Evolutionary conservation across 1,139 yeast genomes (phyloP).

Genomic region (Saccharomyces hybrid): DNA sequence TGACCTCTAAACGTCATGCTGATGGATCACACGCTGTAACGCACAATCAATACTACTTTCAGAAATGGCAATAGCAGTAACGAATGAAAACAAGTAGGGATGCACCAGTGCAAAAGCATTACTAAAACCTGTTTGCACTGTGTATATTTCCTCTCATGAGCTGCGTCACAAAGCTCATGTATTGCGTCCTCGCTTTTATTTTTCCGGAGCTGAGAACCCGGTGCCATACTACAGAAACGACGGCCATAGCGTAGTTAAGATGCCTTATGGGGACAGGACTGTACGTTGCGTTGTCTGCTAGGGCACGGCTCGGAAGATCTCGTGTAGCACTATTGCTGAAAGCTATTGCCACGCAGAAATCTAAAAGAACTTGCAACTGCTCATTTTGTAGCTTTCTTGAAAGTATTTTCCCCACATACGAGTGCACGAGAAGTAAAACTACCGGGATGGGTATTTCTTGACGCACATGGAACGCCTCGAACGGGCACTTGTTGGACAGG

Average conservation of each 20-base stretch:
- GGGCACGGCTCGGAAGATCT: not conserved
- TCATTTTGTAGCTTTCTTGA: not conserved
- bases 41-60: not conserved
- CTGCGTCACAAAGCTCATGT: not conserved
- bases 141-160: not conserved
- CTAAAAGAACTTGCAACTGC: not conserved
- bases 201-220: not conserved
- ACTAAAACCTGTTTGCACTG: not conserved
- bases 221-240: not conserved
- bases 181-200: not conserved
- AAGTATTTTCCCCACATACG: no score
- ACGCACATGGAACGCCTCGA: not conserved
- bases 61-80: not conserved
- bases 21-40: not conserved
- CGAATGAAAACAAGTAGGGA: not conserved
- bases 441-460: not conserved
- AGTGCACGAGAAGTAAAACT: no score
- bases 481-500: not conserved
- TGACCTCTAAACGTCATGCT: not conserved
- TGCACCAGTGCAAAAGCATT: not conserved
- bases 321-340: not conserved
- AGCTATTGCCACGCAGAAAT: not conserved
- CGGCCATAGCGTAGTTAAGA: not conserved
- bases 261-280: no score
- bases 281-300: not conserved